Conservation (phyloP, 2,329 filamentous ascomycete genomes). For the Nothomitra cinnamomea region DNA sequence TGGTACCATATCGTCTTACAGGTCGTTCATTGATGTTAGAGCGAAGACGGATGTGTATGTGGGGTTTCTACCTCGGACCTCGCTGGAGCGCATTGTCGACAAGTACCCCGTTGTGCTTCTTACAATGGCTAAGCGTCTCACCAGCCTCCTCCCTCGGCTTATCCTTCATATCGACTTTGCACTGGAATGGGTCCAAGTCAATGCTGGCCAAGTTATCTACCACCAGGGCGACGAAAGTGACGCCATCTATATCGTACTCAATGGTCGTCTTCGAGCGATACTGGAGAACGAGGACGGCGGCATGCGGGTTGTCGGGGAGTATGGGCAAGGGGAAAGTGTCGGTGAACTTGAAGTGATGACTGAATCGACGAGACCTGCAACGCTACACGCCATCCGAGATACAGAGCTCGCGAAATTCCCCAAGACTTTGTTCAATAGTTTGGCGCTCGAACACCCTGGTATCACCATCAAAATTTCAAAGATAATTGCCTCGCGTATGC, state of each 20-base stretch:
- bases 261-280: conserved; percentile 74
- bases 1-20: conserved; percentile 82
- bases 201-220: conserved; percentile 86
- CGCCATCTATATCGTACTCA: conserved; percentile 94
- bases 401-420: conserved; percentile 95
- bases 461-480: conserved; percentile 99
- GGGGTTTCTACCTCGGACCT: conserved; percentile 72
- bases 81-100: conserved; percentile 83
- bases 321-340: conserved; percentile 92
- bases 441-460: conserved; percentile 89
- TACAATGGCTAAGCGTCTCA: conserved; percentile 90
- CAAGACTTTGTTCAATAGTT: conserved; percentile 88
- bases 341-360: conserved; percentile 95
- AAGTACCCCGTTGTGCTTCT: conserved; percentile 80
- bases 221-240: conserved; percentile 91
- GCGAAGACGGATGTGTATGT: conserved; percentile 98
- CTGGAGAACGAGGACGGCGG: conserved; percentile 66
- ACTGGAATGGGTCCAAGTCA: conserved; percentile 94
- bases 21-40: conserved; percentile 90
- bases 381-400: conserved; percentile 86
- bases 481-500: conserved; percentile 91
- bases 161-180: conserved; percentile 97
- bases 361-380: conserved; percentile 77
- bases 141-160: conserved; percentile 70
- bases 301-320: conserved; percentile 78